These are phyloP conservation scores for Pistacia integerrima DNA, from an alignment of 345 rosid species.

Conservation along the genomic window DNA sequence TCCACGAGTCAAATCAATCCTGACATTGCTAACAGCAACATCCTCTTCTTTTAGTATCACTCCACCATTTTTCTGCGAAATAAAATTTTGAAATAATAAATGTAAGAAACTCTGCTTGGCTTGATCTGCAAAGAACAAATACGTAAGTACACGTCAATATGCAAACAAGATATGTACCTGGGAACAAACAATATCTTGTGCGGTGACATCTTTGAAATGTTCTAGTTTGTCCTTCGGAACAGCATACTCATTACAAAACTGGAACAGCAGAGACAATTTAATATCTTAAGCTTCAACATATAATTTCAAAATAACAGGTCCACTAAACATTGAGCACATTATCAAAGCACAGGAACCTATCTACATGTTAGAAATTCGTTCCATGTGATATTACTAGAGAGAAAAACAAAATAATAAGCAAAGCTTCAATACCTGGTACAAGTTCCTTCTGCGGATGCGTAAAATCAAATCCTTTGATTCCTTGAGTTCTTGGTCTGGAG, in stretches of 20 bases:
- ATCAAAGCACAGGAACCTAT: background rate
- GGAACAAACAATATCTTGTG: slow-evolving; percentile 88
- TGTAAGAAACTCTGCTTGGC: slow-evolving; percentile 1
- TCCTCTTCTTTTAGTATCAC: slow-evolving; percentile 71
- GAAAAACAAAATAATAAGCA: slow-evolving; percentile 7
- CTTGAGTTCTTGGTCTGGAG: slow-evolving; percentile 65
- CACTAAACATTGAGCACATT: background rate
- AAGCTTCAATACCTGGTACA: slow-evolving; percentile 66
- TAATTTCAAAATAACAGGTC: background rate
- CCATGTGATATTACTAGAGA: background rate
- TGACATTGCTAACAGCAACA: slow-evolving; percentile 74
- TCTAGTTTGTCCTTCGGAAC: slow-evolving; percentile 86
- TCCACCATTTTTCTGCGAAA: slow-evolving; percentile 64
- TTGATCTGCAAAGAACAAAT: background rate
- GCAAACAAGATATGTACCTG: slow-evolving; percentile 48
- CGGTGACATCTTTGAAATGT: slow-evolving; percentile 76
- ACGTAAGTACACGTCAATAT: background rate
- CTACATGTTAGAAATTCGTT: background rate
- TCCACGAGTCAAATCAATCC: slow-evolving; percentile 92
- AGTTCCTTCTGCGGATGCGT: slow-evolving; percentile 81
- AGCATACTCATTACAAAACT: slow-evolving; percentile 96
- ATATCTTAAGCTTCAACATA: background rate
- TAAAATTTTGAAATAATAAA: slow-evolving; percentile 6
- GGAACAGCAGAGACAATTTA: slow-evolving; percentile 29
- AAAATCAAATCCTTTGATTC: slow-evolving; percentile 79